These are phyloP conservation scores for Sonneratia caseolaris DNA, from an alignment of 345 rosid species.

Conservation along the genomic window DNA sequence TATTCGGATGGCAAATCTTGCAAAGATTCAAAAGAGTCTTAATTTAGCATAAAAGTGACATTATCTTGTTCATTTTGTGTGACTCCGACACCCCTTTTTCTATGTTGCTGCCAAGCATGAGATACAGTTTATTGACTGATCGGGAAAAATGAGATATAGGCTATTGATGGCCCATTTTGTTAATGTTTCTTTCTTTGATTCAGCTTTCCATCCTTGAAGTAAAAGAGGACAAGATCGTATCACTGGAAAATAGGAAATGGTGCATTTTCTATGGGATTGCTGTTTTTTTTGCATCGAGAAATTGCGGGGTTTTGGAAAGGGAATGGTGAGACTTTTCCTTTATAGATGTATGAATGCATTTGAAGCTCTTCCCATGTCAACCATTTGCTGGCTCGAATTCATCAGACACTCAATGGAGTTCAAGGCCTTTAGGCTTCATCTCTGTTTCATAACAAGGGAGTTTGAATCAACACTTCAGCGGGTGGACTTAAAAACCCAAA, in stretches of 20 bases:
- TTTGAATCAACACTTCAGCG: background rate
- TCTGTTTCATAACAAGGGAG: conserved; percentile 9
- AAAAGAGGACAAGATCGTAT: background rate
- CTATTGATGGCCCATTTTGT: background rate
- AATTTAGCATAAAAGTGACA: background rate
- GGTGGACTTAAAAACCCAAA: background rate
- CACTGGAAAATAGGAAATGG: background rate
- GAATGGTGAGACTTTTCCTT: too few species aligned
- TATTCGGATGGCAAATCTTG: conserved; percentile 15
- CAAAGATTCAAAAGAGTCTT: conserved; percentile 7
- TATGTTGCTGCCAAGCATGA: background rate
- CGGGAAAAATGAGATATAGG: background rate
- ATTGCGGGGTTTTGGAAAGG: conserved; percentile 22
- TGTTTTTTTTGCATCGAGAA: background rate
- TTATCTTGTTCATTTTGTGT: background rate
- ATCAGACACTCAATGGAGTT: too few species aligned
- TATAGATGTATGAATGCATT: too few species aligned
- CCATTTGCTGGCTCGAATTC: too few species aligned
- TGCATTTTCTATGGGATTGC: background rate
- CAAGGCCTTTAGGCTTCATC: background rate
- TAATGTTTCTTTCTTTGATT: background rate
- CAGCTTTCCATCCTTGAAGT: background rate
- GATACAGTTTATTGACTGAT: background rate
- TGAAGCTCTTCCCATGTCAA: too few species aligned
- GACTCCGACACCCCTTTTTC: background rate